These are phyloP conservation scores for Xylaria hypoxylon DNA, from an alignment of 2,329 filamentous ascomycete genomes.

Conservation along the genomic window DNA sequence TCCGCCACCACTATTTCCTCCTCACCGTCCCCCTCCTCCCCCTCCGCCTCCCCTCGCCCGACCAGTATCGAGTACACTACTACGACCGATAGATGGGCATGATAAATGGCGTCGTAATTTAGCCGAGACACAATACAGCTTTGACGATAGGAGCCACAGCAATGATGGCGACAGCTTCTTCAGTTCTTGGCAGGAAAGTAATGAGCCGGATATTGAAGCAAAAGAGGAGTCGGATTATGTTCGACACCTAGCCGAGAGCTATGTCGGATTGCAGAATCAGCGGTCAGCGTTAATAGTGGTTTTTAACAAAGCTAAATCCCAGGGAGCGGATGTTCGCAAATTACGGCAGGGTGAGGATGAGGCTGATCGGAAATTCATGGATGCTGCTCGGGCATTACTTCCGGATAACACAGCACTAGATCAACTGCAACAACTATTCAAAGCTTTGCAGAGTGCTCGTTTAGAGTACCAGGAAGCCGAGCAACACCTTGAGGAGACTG, in stretches of 20 bases:
- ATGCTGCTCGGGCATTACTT: constrained; percentile 43
- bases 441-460: constrained; percentile 42
- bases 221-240: constrained; percentile 25
- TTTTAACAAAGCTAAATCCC: constrained; percentile 41
- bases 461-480: constrained; percentile 45
- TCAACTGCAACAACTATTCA: constrained; percentile 44
- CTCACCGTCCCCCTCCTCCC: constrained; percentile 13
- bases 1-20: constrained; percentile 34
- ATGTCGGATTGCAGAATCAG: constrained; percentile 36
- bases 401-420: constrained; percentile 38
- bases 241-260: constrained; percentile 41
- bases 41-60: constrained; percentile 11
- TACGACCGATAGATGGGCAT: background rate
- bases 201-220: constrained; percentile 22
- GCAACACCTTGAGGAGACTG: constrained; percentile 45
- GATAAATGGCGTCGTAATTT: background rate
- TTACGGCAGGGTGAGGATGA: constrained; percentile 44
- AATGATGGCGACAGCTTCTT: constrained; percentile 17
- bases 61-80: constrained; percentile 3
- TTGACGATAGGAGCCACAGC: constrained; percentile 23
- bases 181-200: constrained; percentile 25
- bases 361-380: constrained; percentile 46
- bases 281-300: constrained; percentile 40
- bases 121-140: background rate
- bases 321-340: constrained; percentile 40